These are phyloP conservation scores for Amylocystis lapponica DNA, from an alignment of 768 basidiomycete species.

Conservation along the genomic window DNA sequence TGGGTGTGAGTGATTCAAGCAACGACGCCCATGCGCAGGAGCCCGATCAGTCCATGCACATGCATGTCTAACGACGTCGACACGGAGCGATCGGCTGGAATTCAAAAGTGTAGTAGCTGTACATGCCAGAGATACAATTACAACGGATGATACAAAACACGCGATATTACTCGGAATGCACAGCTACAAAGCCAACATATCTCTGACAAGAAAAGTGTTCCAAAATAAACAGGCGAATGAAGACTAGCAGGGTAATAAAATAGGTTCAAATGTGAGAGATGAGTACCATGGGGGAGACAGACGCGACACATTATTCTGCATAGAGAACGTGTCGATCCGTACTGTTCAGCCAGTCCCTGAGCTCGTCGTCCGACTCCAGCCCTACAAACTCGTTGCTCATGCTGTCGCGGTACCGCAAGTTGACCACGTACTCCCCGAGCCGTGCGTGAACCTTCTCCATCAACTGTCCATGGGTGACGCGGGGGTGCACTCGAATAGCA, in stretches of 20 bases:
- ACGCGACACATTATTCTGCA: constrained; percentile 45
- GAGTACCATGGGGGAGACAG: too few species aligned
- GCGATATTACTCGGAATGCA: too few species aligned
- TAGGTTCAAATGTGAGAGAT: constrained; percentile 12
- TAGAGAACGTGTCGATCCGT: constrained; percentile 83
- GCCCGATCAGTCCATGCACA: too few species aligned
- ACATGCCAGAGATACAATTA: constrained; percentile 4
- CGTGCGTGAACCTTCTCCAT: constrained; percentile 90
- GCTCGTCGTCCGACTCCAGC: constrained; percentile 55
- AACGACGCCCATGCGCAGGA: too few species aligned
- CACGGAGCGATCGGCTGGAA: too few species aligned
- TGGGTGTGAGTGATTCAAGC: too few species aligned
- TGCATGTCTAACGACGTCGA: too few species aligned
- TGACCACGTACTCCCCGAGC: constrained; percentile 65
- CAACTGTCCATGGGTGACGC: constrained; percentile 78
- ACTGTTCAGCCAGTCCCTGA: constrained; percentile 68
- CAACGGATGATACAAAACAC: not conserved
- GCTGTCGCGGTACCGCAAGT: constrained; percentile 73
- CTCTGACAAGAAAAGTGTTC: not conserved
- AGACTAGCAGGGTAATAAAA: constrained; percentile 16
- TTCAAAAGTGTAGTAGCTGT: too few species aligned
- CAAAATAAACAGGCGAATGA: not conserved
- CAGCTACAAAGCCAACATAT: constrained; percentile 6
- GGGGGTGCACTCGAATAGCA: constrained; percentile 94
- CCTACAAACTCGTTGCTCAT: constrained; percentile 60